phyloP scores from a whole-genome alignment of 1,139 yeast species.

The Diutina scorzettiae region DNA sequence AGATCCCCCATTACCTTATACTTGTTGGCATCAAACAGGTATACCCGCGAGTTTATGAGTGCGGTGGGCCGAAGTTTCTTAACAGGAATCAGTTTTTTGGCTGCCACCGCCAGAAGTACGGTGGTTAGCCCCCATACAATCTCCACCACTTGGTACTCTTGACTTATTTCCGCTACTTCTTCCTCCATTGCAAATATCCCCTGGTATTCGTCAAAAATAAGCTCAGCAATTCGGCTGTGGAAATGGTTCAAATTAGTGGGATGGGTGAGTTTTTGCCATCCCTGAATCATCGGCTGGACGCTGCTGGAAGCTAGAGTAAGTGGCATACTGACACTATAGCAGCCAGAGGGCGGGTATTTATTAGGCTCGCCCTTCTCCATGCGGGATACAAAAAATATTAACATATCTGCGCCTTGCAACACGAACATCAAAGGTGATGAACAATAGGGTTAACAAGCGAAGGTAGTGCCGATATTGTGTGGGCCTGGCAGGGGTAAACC shows the following conservation, averaged over 20 bases:
- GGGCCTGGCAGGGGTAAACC: too few relatives aligned
- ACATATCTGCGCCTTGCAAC: too few relatives aligned
- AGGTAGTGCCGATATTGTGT: too few relatives aligned
- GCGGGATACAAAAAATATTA: too few relatives aligned
- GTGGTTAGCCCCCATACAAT: not conserved
- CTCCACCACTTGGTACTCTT: constrained; percentile 1
- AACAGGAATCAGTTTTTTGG: not conserved
- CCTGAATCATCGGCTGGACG: not conserved
- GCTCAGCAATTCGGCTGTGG: not conserved
- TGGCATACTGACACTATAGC: too few relatives aligned
- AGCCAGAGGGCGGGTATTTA: too few relatives aligned
- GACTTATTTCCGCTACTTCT: not conserved
- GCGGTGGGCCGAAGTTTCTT: not conserved
- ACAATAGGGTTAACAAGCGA: too few relatives aligned
- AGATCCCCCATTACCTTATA: not conserved
- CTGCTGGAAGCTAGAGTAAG: too few relatives aligned
- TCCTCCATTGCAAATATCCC: not conserved
- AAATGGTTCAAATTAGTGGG: not conserved
- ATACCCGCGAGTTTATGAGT: not conserved
- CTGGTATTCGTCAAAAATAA: not conserved
- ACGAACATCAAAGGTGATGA: too few relatives aligned
- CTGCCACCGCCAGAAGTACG: not conserved
- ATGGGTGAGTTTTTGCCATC: not conserved
- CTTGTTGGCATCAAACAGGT: constrained; percentile 1
- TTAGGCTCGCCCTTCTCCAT: too few relatives aligned